Percentiles rank a stretch among this genome's conserved stretches.
phyloP scores from a whole-genome alignment of 352 stramenopile genomes.

The Pilasporangium apinafurcum region DNA sequence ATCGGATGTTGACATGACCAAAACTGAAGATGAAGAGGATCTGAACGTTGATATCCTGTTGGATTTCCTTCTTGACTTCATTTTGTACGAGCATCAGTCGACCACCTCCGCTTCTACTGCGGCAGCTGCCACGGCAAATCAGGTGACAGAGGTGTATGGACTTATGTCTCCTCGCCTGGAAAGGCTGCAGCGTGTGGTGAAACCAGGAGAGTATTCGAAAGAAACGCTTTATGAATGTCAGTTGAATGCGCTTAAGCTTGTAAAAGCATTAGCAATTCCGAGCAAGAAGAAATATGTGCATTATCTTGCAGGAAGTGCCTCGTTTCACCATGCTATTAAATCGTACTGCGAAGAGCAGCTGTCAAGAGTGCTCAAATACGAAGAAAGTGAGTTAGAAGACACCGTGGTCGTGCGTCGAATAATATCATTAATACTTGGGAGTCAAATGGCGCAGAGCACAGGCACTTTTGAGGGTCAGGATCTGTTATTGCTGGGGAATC shows the following conservation, averaged over 20 bases:
- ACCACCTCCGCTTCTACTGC: not conserved
- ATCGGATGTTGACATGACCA: not conserved
- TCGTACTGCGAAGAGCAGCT: slow-evolving; percentile 65
- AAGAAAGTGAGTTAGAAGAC: slow-evolving; percentile 40
- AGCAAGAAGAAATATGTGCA: slow-evolving; percentile 32
- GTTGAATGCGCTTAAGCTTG: slow-evolving; percentile 45
- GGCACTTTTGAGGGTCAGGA: slow-evolving; percentile 28
- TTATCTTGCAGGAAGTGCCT: slow-evolving; percentile 52
- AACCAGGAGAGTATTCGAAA: slow-evolving; percentile 27
- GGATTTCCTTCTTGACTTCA: slow-evolving; percentile 68
- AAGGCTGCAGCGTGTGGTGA: slow-evolving; percentile 33
- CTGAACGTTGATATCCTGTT: slow-evolving; percentile 38
- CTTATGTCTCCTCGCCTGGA: slow-evolving; percentile 42
- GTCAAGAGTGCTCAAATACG: slow-evolving; percentile 52
- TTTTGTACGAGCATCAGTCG: slow-evolving; percentile 40
- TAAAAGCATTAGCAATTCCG: slow-evolving; percentile 42
- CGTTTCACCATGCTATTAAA: slow-evolving; percentile 62
- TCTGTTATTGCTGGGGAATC: slow-evolving; percentile 33
- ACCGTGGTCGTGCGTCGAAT: slow-evolving; percentile 21
- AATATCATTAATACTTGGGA: slow-evolving; percentile 55
- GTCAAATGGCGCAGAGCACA: slow-evolving; percentile 35
- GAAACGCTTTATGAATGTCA: slow-evolving; percentile 57
- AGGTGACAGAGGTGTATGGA: slow-evolving; percentile 20
- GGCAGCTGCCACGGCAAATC: slow-evolving; percentile 2
- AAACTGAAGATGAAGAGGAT: slow-evolving; percentile 3